A percentile compares a stretch with the other conserved stretches of the same genome.
phyloP scores from a whole-genome alignment of 1,139 yeast species.

The Casaregolazyma lundiana region DNA sequence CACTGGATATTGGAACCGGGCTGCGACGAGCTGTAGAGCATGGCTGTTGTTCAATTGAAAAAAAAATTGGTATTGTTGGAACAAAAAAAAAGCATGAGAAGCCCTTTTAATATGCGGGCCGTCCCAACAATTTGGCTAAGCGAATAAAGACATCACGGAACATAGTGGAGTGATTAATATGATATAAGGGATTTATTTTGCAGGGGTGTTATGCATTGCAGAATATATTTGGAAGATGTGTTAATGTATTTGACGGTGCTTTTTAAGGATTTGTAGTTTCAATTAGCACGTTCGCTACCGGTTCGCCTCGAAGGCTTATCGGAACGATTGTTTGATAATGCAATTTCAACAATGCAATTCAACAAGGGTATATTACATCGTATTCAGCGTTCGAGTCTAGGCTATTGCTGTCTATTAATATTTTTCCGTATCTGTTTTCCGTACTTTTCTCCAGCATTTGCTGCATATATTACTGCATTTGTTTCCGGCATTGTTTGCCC shows the following conservation, averaged over 20 bases:
- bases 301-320: too few relatives aligned
- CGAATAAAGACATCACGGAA: background rate
- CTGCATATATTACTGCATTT: too few relatives aligned
- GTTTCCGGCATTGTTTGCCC: too few relatives aligned
- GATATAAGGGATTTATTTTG: background rate
- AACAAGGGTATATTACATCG: too few relatives aligned
- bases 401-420: too few relatives aligned
- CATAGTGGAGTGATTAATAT: background rate
- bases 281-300: too few relatives aligned
- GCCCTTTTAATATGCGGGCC: background rate
- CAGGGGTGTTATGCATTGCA: background rate
- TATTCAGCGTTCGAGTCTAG: too few relatives aligned
- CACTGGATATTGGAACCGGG: conserved; percentile 52
- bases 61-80: conserved; percentile 2
- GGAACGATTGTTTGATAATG: too few relatives aligned
- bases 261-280: background rate
- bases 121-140: background rate
- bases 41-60: conserved; percentile 10
- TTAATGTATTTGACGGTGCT: background rate
- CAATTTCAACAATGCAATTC: too few relatives aligned
- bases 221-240: background rate
- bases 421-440: too few relatives aligned
- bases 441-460: too few relatives aligned
- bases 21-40: conserved; percentile 29
- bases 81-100: conserved; percentile 1